phyloP scores from a whole-genome alignment of 306 rosid species.

The Trifolium repens region DNA sequence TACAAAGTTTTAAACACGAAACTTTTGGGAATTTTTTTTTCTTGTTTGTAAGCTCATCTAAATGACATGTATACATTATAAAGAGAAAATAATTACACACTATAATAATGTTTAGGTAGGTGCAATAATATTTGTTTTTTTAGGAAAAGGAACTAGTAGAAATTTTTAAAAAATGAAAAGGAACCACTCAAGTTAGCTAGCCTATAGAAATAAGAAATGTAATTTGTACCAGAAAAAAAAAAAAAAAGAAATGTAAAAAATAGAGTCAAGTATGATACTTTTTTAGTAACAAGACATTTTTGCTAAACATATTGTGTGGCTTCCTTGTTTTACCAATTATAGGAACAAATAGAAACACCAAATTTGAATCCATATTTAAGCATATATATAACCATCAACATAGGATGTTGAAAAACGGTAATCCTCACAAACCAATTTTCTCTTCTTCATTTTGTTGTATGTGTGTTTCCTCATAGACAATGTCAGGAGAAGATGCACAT shows the following conservation, averaged over 20 bases:
- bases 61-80: background rate
- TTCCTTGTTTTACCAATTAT: background rate
- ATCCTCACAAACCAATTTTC: background rate
- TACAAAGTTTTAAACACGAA: too few species aligned
- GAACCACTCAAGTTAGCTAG: too few species aligned
- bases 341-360: background rate
- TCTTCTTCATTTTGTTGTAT: background rate
- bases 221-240: too few species aligned
- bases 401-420: background rate
- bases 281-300: background rate
- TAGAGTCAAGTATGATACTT: too few species aligned
- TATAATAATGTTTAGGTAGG: too few species aligned
- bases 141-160: too few species aligned
- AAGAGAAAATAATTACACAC: too few species aligned
- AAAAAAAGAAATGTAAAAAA: background rate
- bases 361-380: background rate
- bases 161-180: too few species aligned
- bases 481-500: slow-evolving; percentile 9
- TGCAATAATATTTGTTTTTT: too few species aligned
- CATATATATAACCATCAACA: background rate
- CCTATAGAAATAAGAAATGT: too few species aligned
- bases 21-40: background rate
- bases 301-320: slow-evolving; percentile 6
- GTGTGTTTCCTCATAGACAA: background rate
- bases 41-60: background rate